A percentile compares a stretch with the other conserved stretches of the same genome.
Conservation (phyloP, 106 monocot species). For the Acorus gramineus region DNA sequence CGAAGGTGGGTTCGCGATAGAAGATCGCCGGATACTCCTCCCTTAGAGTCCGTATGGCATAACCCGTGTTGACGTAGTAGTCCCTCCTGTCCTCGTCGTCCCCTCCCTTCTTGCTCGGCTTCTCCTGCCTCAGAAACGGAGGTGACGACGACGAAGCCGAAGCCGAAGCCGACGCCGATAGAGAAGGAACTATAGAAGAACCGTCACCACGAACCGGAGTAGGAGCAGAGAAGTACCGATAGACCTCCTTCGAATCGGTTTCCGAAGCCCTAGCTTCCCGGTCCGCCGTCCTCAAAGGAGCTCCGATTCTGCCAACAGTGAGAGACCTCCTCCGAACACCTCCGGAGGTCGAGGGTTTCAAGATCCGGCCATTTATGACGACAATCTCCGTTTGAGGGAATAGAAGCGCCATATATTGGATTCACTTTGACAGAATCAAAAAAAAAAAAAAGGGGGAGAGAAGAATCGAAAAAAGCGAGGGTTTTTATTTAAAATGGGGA, state of each 20-base stretch:
- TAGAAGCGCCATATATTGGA: no score
- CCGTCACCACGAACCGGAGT: slow-evolving; percentile 10
- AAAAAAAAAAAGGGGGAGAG: no score
- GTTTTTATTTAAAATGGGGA: no score
- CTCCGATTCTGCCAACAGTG: no score
- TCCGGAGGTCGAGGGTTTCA: no score
- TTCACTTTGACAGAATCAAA: no score
- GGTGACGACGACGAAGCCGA: not conserved
- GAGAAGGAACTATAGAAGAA: no score
- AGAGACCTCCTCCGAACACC: no score
- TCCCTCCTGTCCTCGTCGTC: slow-evolving; percentile 35
- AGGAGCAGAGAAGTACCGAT: slow-evolving; percentile 9
- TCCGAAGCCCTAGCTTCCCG: slow-evolving; percentile 28
- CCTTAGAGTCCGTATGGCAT: slow-evolving; percentile 70
- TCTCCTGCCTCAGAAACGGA: slow-evolving; percentile 4
- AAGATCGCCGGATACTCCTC: slow-evolving; percentile 65
- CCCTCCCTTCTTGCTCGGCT: slow-evolving; percentile 21
- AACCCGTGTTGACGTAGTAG: slow-evolving; percentile 71
- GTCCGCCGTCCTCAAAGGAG: not conserved
- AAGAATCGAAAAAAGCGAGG: no score
- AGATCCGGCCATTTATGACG: no score
- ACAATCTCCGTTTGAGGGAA: no score
- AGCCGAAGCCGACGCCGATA: slow-evolving; percentile 1
- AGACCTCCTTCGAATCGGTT: slow-evolving; percentile 22
- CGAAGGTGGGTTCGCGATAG: slow-evolving; percentile 50